Conservation (phyloP, 495 filamentous ascomycete species). For the Tuber melanosporum region DNA sequence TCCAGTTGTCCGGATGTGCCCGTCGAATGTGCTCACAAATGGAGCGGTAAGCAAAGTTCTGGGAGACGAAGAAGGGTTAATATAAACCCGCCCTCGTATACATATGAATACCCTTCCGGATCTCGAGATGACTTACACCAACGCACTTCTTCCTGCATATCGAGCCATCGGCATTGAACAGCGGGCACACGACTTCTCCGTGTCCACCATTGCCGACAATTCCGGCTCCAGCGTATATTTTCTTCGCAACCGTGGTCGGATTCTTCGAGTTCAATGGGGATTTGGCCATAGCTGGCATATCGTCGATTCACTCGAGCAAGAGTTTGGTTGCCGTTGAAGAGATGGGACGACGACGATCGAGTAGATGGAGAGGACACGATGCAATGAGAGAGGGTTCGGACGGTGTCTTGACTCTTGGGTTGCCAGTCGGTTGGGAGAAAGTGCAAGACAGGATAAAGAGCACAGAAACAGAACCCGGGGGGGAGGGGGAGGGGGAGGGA, state of each 20-base stretch:
- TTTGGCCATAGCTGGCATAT: constrained; percentile 39
- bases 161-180: constrained; percentile 93
- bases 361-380: constrained; percentile 19
- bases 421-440: constrained; percentile 4
- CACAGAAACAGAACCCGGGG: constrained; percentile 33
- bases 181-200: constrained; percentile 83
- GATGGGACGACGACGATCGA: constrained; percentile 6
- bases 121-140: constrained; percentile 63
- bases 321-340: neutral
- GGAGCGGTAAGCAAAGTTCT: constrained; percentile 64
- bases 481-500: constrained; percentile 12
- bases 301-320: neutral
- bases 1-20: constrained; percentile 96
- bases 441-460: constrained; percentile 29
- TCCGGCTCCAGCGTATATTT: constrained; percentile 27
- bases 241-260: constrained; percentile 38
- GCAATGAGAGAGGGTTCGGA: constrained; percentile 26
- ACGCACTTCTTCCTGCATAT: constrained; percentile 96
- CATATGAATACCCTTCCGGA: constrained; percentile 13
- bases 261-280: constrained; percentile 41
- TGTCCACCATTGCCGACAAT: constrained; percentile 27
- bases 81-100: constrained; percentile 22
- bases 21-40: constrained; percentile 99
- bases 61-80: neutral
- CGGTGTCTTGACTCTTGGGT: constrained; percentile 11